Evolutionary conservation across 2,329 filamentous ascomycete species (phyloP).

Genomic region (Aspergillus fumigatus): DNA sequence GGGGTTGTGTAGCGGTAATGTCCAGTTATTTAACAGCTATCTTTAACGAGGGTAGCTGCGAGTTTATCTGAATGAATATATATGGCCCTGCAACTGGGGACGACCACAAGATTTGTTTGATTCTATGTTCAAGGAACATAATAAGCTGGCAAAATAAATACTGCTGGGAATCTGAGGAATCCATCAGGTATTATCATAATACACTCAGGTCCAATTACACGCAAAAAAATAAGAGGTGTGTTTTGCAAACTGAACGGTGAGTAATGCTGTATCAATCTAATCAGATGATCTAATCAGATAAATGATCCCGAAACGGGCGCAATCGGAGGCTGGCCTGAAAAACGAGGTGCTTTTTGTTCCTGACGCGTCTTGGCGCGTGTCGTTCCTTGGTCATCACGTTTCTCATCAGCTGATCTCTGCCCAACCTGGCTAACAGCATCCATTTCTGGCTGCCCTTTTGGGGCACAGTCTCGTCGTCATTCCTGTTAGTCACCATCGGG

Average conservation of each 20-base stretch:
- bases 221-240: neutral
- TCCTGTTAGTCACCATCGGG: neutral
- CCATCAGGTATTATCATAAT: no score
- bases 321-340: neutral
- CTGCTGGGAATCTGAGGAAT: neutral
- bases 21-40: no score
- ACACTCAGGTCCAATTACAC: no score
- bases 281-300: conserved; percentile 29
- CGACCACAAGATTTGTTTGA: no score
- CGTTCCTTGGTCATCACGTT: no score
- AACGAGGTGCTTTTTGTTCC: neutral
- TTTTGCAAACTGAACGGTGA: neutral
- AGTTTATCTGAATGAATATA: no score
- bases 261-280: conserved; percentile 13
- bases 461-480: neutral
- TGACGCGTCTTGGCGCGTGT: neutral
- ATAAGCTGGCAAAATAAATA: no score
- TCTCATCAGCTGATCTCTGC: neutral
- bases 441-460: neutral
- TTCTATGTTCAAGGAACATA: no score
- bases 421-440: neutral
- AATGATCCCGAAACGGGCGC: conserved; percentile 16
- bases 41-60: no score
- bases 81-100: neutral
- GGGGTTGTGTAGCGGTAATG: no score